These are phyloP conservation scores for Globisporangium uncinulatum DNA, from an alignment of 352 stramenopile genomes.

Conservation along the genomic window DNA sequence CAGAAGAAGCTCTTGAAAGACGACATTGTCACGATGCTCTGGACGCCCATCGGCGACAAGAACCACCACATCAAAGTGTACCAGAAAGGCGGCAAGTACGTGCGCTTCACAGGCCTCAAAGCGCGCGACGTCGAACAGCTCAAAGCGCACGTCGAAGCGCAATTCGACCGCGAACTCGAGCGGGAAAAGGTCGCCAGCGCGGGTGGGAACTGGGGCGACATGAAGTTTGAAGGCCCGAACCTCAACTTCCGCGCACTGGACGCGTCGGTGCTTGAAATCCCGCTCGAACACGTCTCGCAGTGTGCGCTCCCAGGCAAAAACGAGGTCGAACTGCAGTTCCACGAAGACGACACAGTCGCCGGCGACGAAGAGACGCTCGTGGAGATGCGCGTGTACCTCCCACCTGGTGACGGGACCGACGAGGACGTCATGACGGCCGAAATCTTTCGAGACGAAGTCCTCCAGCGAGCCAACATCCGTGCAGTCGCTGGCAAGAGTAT, in stretches of 20 bases:
- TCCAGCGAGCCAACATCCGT: constrained; percentile 80
- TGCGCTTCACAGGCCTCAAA: constrained; percentile 81
- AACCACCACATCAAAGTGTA: constrained; percentile 83
- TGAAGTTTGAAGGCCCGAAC: constrained; percentile 89
- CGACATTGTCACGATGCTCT: constrained; percentile 85
- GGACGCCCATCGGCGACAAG: constrained; percentile 72
- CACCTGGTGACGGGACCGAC: constrained; percentile 49
- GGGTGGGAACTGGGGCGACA: constrained; percentile 92
- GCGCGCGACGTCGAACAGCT: constrained; percentile 55
- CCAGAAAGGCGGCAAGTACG: constrained; percentile 79
- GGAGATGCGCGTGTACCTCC: constrained; percentile 96
- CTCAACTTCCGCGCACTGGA: constrained; percentile 73
- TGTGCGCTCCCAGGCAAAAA: constrained; percentile 95
- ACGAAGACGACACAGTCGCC: constrained; percentile 96
- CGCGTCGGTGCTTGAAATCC: constrained; percentile 69
- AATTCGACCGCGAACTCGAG: constrained; percentile 88
- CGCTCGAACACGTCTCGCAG: constrained; percentile 72
- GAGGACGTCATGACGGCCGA: constrained; percentile 54
- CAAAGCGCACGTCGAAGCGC: constrained; percentile 57
- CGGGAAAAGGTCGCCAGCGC: constrained; percentile 84
- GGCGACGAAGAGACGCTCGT: constrained; percentile 92
- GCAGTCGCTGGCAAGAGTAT: constrained; percentile 96
- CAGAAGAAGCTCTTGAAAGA: constrained; percentile 86
- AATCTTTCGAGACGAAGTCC: constrained; percentile 79
- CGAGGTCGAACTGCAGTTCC: constrained; percentile 99